Evolutionary conservation across 2,329 filamentous ascomycete genomes (phyloP).

Genomic region (Fusarium begoniae): DNA sequence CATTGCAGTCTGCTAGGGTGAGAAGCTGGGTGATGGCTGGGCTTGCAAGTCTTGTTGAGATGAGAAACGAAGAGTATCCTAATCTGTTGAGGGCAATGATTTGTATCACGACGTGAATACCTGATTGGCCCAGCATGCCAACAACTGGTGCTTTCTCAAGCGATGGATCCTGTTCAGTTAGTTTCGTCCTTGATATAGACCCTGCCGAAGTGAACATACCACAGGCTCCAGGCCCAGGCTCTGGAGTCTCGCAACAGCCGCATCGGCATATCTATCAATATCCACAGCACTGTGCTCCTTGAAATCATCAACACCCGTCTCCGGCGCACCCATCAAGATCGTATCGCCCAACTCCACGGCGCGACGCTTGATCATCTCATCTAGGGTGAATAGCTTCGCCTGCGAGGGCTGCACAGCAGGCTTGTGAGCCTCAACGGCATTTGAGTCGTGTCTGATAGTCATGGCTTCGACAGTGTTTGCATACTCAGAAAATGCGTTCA

Average conservation of each 20-base stretch:
- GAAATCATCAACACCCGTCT: slow-evolving; percentile 24
- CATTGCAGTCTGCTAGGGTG: slow-evolving; percentile 5
- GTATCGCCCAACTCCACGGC: slow-evolving; percentile 22
- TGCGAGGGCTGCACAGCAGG: slow-evolving; percentile 3
- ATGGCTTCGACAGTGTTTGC: background rate
- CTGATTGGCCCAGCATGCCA: slow-evolving; percentile 33
- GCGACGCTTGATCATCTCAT: slow-evolving; percentile 32
- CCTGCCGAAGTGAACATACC: background rate
- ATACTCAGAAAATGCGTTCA: rapidly evolving
- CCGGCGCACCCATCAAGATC: slow-evolving; percentile 22
- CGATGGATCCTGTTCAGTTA: slow-evolving; percentile 20
- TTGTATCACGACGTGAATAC: slow-evolving; percentile 30
- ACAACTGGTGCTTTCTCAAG: slow-evolving; percentile 28
- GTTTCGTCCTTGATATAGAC: background rate
- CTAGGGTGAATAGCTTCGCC: slow-evolving; percentile 31
- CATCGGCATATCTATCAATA: slow-evolving; percentile 35
- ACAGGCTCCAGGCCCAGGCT: slow-evolving; percentile 24
- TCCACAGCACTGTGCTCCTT: slow-evolving; percentile 33
- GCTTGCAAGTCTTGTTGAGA: slow-evolving; percentile 35
- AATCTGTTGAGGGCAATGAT: slow-evolving; percentile 36
- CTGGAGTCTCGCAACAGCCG: slow-evolving; percentile 27
- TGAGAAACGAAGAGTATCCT: slow-evolving; percentile 34
- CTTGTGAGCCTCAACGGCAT: slow-evolving; percentile 2
- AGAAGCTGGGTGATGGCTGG: slow-evolving; percentile 32
- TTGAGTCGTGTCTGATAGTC: slow-evolving; percentile 38